Percentiles rank a stretch among this genome's conserved stretches.
These are phyloP conservation scores for Monilinia polystroma DNA, from an alignment of 2,329 filamentous ascomycete genomes.

Conservation along the genomic window DNA sequence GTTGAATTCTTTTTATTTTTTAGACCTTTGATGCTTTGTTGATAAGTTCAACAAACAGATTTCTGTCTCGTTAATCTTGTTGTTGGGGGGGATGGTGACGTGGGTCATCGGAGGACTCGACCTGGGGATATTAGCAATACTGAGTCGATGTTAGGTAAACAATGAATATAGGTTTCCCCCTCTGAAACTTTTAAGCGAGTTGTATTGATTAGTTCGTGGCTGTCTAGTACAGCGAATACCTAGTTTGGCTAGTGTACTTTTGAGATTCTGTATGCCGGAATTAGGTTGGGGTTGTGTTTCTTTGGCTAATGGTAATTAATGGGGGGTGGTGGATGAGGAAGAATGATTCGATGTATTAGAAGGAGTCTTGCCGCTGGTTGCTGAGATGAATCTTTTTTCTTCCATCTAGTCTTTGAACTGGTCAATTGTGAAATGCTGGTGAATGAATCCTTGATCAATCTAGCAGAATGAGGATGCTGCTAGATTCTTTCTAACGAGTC, in stretches of 20 bases:
- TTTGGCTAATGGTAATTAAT: neutral
- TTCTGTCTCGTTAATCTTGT: neutral
- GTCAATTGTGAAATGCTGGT: neutral
- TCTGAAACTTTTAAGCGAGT: neutral
- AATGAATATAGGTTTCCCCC: neutral
- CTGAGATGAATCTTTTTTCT: neutral
- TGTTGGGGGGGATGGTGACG: neutral
- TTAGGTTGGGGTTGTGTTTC: neutral
- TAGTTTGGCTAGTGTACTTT: neutral
- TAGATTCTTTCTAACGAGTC: too few relatives aligned
- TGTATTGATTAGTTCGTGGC: neutral
- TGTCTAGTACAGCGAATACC: neutral
- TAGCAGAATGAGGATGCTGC: too few relatives aligned
- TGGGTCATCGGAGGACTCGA: neutral
- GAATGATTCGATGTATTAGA: neutral
- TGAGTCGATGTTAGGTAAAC: neutral
- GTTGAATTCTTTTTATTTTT: neutral
- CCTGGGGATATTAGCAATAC: neutral
- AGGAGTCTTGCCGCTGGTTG: neutral
- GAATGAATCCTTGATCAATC: neutral
- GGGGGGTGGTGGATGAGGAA: neutral
- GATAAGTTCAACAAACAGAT: neutral
- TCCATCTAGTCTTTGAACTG: neutral
- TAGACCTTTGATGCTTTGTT: neutral
- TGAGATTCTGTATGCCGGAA: neutral